phyloP scores from a whole-genome alignment of 768 basidiomycete genomes.

The Suillus tomentosus region DNA sequence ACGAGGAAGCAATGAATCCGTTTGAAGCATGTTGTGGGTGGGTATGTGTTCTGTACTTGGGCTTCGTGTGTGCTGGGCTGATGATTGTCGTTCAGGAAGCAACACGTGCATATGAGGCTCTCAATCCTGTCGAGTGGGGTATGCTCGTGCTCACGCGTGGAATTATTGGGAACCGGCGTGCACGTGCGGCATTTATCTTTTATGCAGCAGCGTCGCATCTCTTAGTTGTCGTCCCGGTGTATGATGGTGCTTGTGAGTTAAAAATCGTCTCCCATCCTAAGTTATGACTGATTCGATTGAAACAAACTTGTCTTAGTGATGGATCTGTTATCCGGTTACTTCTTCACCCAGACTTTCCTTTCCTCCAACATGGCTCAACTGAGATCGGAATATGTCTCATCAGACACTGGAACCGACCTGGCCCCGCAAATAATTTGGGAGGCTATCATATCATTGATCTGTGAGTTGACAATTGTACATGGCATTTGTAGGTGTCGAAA shows the following conservation, averaged over 20 bases:
- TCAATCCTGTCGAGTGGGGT: conserved; percentile 90
- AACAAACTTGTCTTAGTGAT: conserved; percentile 47
- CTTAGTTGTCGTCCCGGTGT: conserved; percentile 76
- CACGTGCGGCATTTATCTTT: conserved; percentile 85
- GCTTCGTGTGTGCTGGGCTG: not conserved
- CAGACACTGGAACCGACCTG: conserved; percentile 22
- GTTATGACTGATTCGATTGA: conserved; percentile 20
- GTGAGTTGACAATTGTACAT: conserved; percentile 4
- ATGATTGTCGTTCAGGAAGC: conserved; percentile 67
- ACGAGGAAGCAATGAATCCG: conserved; percentile 97
- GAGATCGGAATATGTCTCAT: conserved; percentile 20
- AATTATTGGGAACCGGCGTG: conserved; percentile 86
- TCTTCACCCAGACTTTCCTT: conserved; percentile 66
- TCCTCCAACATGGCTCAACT: conserved; percentile 40
- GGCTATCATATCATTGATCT: not conserved
- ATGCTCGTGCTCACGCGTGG: conserved; percentile 83
- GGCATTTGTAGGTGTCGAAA: not conserved
- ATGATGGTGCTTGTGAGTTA: conserved; percentile 70
- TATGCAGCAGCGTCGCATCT: conserved; percentile 83
- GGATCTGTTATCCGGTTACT: conserved; percentile 68
- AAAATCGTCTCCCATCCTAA: conserved; percentile 20
- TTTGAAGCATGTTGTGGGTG: conserved; percentile 96
- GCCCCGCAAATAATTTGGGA: conserved; percentile 21
- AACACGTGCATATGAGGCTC: conserved; percentile 85
- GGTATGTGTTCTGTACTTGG: conserved; percentile 50